Evolutionary conservation across 129 eudicot species (phyloP).

Genomic region (Solidago caesia): DNA sequence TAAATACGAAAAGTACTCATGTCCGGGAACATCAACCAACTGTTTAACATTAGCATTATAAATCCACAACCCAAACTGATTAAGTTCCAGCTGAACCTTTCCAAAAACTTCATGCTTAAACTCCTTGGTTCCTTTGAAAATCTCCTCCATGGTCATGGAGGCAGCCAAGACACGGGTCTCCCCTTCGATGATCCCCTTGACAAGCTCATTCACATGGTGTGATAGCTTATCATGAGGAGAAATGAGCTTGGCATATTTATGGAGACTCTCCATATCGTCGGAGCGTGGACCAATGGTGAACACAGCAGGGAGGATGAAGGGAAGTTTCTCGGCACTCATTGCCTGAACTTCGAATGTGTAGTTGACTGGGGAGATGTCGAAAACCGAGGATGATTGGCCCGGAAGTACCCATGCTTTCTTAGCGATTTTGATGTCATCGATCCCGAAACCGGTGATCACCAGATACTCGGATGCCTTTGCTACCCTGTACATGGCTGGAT

Average conservation of each 20-base stretch:
- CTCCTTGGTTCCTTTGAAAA: conserved; percentile 51
- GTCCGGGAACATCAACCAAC: conserved; percentile 54
- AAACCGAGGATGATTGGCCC: conserved; percentile 41
- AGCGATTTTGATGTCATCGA: conserved; percentile 43
- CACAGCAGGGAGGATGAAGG: conserved; percentile 54
- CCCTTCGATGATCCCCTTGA: conserved; percentile 56
- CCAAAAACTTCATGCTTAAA: conserved; percentile 49
- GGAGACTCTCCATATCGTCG: conserved; percentile 35
- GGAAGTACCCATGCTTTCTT: conserved; percentile 59
- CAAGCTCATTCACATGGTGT: conserved; percentile 52
- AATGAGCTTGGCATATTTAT: conserved; percentile 56
- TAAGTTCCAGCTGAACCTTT: conserved; percentile 49
- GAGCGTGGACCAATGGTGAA: conserved; percentile 54
- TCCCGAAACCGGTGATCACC: conserved; percentile 43
- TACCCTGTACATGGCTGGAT: conserved; percentile 37
- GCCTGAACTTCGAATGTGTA: conserved; percentile 58
- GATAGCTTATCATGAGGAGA: conserved; percentile 49
- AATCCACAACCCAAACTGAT: conserved; percentile 55
- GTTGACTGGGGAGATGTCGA: conserved; percentile 54
- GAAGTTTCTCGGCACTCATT: conserved; percentile 67
- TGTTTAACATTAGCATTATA: conserved; percentile 62
- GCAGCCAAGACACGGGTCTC: conserved; percentile 69
- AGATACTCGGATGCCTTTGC: conserved; percentile 55
- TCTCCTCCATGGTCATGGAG: conserved; percentile 67
- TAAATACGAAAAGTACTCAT: conserved; percentile 58